A percentile compares a stretch with the other conserved stretches of the same genome.
Conservation (phyloP, 1,139 yeast species). For the Meyerozyma guilliermondii region DNA sequence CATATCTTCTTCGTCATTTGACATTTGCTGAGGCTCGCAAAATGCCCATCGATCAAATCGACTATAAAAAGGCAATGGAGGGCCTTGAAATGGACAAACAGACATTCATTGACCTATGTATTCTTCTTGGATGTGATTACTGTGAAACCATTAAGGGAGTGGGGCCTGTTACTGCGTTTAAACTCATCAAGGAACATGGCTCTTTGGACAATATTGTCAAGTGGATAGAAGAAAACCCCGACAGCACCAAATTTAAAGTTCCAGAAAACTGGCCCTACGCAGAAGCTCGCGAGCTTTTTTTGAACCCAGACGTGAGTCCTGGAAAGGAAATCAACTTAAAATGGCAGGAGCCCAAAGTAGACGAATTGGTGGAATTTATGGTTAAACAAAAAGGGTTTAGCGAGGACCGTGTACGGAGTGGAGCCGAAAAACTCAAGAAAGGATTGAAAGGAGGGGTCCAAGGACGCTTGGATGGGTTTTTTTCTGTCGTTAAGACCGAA, state of each 20-base stretch:
- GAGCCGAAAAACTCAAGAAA: slow-evolving; percentile 80
- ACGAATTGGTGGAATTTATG: slow-evolving; percentile 66
- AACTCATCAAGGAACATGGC: slow-evolving; percentile 81
- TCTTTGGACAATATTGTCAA: slow-evolving; percentile 74
- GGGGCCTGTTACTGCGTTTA: slow-evolving; percentile 92
- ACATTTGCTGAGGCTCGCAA: slow-evolving; percentile 93
- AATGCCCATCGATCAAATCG: slow-evolving; percentile 84
- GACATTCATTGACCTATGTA: slow-evolving; percentile 87
- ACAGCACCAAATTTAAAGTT: slow-evolving; percentile 64
- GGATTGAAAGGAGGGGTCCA: slow-evolving; percentile 84
- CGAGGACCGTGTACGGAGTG: slow-evolving; percentile 85
- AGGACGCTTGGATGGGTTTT: slow-evolving; percentile 89
- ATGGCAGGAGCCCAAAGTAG: slow-evolving; percentile 78
- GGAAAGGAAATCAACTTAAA: slow-evolving; percentile 61
- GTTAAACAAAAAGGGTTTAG: slow-evolving; percentile 79
- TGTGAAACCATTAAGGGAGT: slow-evolving; percentile 93
- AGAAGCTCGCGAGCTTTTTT: slow-evolving; percentile 80
- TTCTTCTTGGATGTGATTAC: slow-evolving; percentile 92
- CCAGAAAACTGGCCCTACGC: slow-evolving; percentile 95
- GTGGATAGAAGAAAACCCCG: slow-evolving; percentile 54
- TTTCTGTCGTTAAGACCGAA: slow-evolving; percentile 47
- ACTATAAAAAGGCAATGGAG: slow-evolving; percentile 61
- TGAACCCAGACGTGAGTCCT: slow-evolving; percentile 70
- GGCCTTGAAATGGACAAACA: slow-evolving; percentile 68
- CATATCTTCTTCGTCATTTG: slow-evolving; percentile 75